Evolutionary conservation across 768 basidiomycete genomes (phyloP).

Genomic region (Phaffia australis): DNA sequence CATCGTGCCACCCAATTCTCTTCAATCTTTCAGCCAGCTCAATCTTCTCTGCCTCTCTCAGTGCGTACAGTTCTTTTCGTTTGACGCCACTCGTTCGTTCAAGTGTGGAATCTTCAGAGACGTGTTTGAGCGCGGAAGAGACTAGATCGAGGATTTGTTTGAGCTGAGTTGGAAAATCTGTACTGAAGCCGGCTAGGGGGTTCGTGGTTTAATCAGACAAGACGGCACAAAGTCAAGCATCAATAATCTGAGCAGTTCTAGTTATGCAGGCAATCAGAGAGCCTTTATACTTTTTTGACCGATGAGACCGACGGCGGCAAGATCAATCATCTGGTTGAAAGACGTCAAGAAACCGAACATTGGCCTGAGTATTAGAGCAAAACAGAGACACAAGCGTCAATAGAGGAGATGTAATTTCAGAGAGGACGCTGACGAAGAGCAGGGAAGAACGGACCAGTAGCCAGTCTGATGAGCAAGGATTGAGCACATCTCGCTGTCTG

Average conservation of each 20-base stretch:
- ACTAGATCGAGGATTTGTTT: conserved; percentile 60
- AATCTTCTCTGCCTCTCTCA: conserved; percentile 26
- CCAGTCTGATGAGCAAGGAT: conserved; percentile 71
- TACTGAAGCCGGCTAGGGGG: conserved; percentile 63
- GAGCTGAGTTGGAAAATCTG: conserved; percentile 28
- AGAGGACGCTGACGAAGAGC: conserved; percentile 37
- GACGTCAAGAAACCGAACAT: conserved; percentile 23
- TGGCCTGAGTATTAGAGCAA: conserved; percentile 1
- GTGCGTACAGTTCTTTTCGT: conserved; percentile 3
- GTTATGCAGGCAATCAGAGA: not conserved
- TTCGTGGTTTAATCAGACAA: not conserved
- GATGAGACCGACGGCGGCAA: conserved; percentile 87
- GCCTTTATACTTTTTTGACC: conserved; percentile 70
- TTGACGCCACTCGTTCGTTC: conserved; percentile 23
- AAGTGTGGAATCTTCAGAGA: conserved; percentile 43
- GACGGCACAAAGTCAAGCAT: not conserved
- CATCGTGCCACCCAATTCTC: conserved; percentile 72
- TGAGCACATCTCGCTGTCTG: conserved; percentile 55
- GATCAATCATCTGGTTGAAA: conserved; percentile 58
- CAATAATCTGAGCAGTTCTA: too few species aligned
- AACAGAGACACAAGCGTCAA: not conserved
- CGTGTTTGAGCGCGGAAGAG: conserved; percentile 56
- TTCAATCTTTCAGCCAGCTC: conserved; percentile 43
- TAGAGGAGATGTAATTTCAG: not conserved
- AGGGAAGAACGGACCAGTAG: conserved; percentile 64